Conservation (phyloP, 345 rosid genomes). For the Sonneratia caseolaris region DNA sequence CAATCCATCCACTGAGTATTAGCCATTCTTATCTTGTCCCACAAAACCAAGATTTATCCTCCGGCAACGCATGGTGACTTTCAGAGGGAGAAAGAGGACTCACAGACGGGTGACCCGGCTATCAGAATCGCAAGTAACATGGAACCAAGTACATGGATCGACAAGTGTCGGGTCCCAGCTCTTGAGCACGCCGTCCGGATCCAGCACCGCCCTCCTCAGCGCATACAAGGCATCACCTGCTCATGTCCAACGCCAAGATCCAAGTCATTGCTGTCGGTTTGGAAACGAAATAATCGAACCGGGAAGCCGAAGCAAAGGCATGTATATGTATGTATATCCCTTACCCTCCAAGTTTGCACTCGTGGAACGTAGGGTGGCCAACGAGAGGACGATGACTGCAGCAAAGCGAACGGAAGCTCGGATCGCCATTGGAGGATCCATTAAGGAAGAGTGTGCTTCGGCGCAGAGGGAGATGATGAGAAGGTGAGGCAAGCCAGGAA, state of each 20-base stretch:
- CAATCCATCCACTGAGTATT: background rate
- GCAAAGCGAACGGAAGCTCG: slow-evolving; percentile 12
- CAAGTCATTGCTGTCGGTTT: background rate
- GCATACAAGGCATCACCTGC: slow-evolving; percentile 65
- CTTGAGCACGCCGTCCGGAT: slow-evolving; percentile 51
- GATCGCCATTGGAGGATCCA: slow-evolving; percentile 20
- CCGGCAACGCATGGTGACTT: too few relatives aligned
- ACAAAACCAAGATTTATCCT: too few relatives aligned
- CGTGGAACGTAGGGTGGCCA: slow-evolving; percentile 8
- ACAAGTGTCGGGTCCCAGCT: slow-evolving; percentile 79
- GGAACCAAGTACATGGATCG: slow-evolving; percentile 81
- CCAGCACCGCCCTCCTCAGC: slow-evolving; percentile 51
- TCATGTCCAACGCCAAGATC: slow-evolving; percentile 1
- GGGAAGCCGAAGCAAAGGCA: background rate
- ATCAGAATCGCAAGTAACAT: slow-evolving; percentile 53
- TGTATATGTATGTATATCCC: too few relatives aligned
- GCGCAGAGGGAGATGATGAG: background rate
- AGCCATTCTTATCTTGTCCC: background rate
- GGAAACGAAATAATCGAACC: background rate
- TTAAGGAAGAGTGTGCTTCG: background rate
- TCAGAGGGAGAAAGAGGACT: slow-evolving; percentile 1
- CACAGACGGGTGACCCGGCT: slow-evolving; percentile 62
- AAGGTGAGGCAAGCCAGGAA: background rate
- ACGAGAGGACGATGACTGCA: slow-evolving; percentile 7
- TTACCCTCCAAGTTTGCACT: slow-evolving; percentile 48